Conservation (phyloP, 257 asterid species). For the Mentha longifolia region DNA sequence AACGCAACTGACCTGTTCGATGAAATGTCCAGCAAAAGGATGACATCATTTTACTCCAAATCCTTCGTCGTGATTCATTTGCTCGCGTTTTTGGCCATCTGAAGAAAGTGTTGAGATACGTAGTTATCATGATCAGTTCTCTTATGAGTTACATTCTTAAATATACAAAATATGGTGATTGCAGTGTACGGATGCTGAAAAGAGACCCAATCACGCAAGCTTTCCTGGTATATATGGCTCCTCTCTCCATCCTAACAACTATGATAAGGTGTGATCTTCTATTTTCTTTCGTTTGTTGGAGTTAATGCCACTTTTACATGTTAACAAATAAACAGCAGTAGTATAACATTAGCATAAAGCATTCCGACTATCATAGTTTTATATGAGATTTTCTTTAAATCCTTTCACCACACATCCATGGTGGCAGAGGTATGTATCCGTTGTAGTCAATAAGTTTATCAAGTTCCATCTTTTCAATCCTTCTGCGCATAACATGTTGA, state of each 20-base stretch:
- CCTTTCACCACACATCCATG: constrained; percentile 64
- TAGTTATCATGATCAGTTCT: too few species aligned
- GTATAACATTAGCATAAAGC: background rate
- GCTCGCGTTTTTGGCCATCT: background rate
- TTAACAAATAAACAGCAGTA: background rate
- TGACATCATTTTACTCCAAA: background rate
- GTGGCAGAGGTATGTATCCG: constrained; percentile 63
- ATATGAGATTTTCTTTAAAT: background rate
- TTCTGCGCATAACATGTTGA: constrained; percentile 16
- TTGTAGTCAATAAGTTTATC: constrained; percentile 24
- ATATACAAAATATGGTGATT: background rate
- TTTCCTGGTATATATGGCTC: constrained; percentile 85
- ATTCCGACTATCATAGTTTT: background rate
- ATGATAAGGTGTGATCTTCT: constrained; percentile 55
- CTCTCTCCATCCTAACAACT: constrained; percentile 79
- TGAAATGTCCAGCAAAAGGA: background rate
- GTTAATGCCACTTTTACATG: background rate
- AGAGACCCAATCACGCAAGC: too few species aligned
- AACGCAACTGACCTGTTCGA: background rate
- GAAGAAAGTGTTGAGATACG: background rate
- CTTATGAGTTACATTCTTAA: too few species aligned
- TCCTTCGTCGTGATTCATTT: background rate
- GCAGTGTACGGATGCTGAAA: constrained; percentile 50
- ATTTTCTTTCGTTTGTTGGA: too few species aligned
- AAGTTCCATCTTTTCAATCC: background rate